Base-by-base conservation (phyloP, 2,329 filamentous ascomycete species). In the Neonectria hederae region DNA sequence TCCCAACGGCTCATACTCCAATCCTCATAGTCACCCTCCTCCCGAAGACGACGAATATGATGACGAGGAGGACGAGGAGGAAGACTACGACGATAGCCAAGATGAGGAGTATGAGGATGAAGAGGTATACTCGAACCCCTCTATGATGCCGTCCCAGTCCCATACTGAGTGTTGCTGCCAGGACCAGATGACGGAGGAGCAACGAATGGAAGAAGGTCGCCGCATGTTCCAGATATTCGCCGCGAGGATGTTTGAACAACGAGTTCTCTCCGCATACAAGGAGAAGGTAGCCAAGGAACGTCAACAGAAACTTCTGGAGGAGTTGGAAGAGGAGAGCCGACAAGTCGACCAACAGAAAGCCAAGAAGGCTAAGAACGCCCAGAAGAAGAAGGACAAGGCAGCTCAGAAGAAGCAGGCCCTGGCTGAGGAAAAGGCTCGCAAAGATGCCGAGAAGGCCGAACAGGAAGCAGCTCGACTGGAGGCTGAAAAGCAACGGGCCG, bases 151-250 rank as follows among this genome's bases (percentile, higher is more conserved):
- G 70, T 78, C 76, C 68, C 71, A 75, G 72, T 77, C 77, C 74
- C 77, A 79, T 81, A 78, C 80, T 79, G 76, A 81, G 77, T 80
- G 78, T 76, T 81, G 77, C 77, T 81, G 79, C 73, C 80, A 98
- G 95, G 94, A 97, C 77, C 89, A 91, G 69, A 96, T 98, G 93
- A 97, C 94, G 55, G 95, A 98, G 83, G 93, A 97, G 82, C 94
- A 98, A 83, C 92, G 96, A 66, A 98, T 99, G 96, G 94, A 98
- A 78, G 96, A 99, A 83, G 96, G 96, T 65, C 89, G 96, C 61
- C 88, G 95, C 72, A 99, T 99, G 96, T 99, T 99, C 77, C 96
- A 99, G 79, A 98, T 99, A 78, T 99, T 99, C 79, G 96, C 96
- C 65, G 96, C 96, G 62, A 90, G 96, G 68, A 99, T 99, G 96